Base-by-base conservation (phyloP, 176 grass and related monocot species). In the Musa troglodytarum region DNA sequence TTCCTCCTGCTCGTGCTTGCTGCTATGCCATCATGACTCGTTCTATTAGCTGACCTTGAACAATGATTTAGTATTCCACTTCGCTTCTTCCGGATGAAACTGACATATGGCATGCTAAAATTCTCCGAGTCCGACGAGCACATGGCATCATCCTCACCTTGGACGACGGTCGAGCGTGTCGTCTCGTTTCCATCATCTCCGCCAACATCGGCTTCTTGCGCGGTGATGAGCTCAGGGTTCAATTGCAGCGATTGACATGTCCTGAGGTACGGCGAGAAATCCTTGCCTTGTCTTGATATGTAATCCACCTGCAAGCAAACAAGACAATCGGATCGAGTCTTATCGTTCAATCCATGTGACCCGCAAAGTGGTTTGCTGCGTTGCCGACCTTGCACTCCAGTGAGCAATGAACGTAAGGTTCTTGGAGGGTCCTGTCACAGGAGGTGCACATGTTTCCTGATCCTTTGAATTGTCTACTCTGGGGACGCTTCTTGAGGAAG, bases 321-420 rank as follows among this genome's bases (percentile, higher is more conserved):
- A 10, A 9, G 2, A 52, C 11, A 22, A 12, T 52, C 26, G 26
- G 26, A 28, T 28, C 26, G 26, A 28, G 26, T 28, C 34, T 62
- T n/a, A 19, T 62, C 57, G 7, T 15, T 62, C 20, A 7, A 62
- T 19, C 15, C 57, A 62, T 62, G 57, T 17, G 20, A 17, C 13
- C 34, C 4, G 34, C 34, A 43, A 43, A 43, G 6, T 43, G 34
- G 34, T 9, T 19, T 50, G 52, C 3, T 43, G 24, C 2, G 23
- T 43, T 75, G 53, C 25, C 50, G 52, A 79, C 77, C 77, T 79
- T 79, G 53, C 77, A 79, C 67, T 79, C 66, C 1, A 79, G 77
- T 0, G 77, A 79, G 65, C 77, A 79, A 59, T 79, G 77, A 53
- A 79, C 57, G n/a, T 79, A 79, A 49, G 77, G 77, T 50, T 79